Evolutionary conservation across 768 basidiomycete species (phyloP).

Genomic region (Hypsizygus marmoreus): DNA sequence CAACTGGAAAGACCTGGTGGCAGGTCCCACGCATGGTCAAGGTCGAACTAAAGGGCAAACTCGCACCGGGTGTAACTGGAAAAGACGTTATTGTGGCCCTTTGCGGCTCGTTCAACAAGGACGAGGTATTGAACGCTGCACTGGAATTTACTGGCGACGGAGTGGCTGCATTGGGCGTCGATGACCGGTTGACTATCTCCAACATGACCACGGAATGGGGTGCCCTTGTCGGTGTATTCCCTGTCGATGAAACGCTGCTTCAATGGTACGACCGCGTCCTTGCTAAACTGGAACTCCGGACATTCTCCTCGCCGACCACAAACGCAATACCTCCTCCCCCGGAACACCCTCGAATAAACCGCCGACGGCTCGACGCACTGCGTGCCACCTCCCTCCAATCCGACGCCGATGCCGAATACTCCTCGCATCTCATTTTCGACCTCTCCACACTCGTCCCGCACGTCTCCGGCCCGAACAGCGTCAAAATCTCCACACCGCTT

Average conservation of each 20-base stretch:
- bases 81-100: slow-evolving; percentile 98
- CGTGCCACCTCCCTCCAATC: slow-evolving; percentile 57
- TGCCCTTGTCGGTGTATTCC: slow-evolving; percentile 93
- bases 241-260: slow-evolving; percentile 79
- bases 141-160: slow-evolving; percentile 96
- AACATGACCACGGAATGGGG: slow-evolving; percentile 99
- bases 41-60: slow-evolving; percentile 82
- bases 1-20: slow-evolving; percentile 99
- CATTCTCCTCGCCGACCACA: slow-evolving; percentile 58
- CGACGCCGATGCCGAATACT: slow-evolving; percentile 78
- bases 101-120: slow-evolving; percentile 93
- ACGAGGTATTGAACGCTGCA: slow-evolving; percentile 95
- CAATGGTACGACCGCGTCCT: slow-evolving; percentile 84
- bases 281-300: slow-evolving; percentile 71
- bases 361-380: slow-evolving; percentile 65
- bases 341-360: slow-evolving; percentile 86
- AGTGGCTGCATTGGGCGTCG: slow-evolving; percentile 72
- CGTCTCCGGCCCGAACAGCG: slow-evolving; percentile 96
- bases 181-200: slow-evolving; percentile 94
- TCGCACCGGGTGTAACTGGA: slow-evolving; percentile 90
- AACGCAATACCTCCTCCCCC: slow-evolving; percentile 67
- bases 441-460: slow-evolving; percentile 93
- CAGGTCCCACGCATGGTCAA: slow-evolving; percentile 97
- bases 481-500: slow-evolving; percentile 94
- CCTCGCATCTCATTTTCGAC: slow-evolving; percentile 88